Base-by-base conservation (phyloP, 2,329 filamentous ascomycete species). In the Thelonectria discophora region DNA sequence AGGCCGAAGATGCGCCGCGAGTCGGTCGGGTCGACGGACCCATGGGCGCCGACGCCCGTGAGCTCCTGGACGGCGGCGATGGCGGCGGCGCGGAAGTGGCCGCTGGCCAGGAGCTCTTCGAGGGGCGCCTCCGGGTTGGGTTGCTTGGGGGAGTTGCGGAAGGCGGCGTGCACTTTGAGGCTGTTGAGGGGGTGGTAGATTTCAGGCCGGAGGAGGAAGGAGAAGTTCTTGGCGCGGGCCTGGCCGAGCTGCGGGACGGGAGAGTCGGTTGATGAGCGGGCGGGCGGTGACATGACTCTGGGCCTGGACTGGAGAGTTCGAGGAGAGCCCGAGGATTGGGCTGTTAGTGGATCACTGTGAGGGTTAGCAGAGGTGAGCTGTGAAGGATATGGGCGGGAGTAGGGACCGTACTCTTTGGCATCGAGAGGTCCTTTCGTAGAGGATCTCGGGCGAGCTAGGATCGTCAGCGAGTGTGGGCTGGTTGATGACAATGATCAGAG, bases 71-170 rank as follows among this genome's bases (percentile, higher is more conserved):
- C 86, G 1, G 89, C 86, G 32, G 87, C 84, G 53, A 89, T 87
- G 62, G 93, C 93, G 8, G 92, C 92, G 15, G 88, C 86, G 62
- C 94, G 87, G 78, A 94, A 97, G 74, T 95, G 90, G 51, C 93
- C 92, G 2, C 82, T 79, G 1, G 84, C 78, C 7, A 97, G 80
- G 3, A 97, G 86, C 2, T 84, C 82, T 17, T 87, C 80, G 30
- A 97, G 84, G 0, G 91, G 81, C 1, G 90, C 87, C 27, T 86
- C 83, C 0, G 87, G 79, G 1, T 82, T 75, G 1, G 92, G 89
- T 65, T 89, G 86, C 63, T 88, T 82, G 18, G 87, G 76, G 0
- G 91, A 86, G 65, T 86, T 86, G 63, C 91, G 87, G 75, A 97
- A 94, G 3, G 92, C 79, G 0, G 80, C 72, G 0, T 88, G 86